Percentiles rank a stretch among this genome's conserved stretches.
Conservation (phyloP, 108 stramenopile species). For the Bacterosira constricta region DNA sequence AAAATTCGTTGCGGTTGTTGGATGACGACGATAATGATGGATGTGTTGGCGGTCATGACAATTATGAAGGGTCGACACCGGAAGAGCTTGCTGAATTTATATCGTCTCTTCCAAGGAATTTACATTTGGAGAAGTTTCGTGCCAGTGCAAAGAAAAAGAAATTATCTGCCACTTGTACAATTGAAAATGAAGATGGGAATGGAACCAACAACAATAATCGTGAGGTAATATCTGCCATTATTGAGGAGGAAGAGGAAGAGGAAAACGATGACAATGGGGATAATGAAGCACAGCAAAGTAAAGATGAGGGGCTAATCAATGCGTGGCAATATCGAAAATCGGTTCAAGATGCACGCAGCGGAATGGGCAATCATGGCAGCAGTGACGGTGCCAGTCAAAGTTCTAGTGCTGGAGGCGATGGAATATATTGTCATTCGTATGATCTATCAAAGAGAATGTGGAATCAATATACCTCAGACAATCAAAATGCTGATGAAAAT, state of each 20-base stretch:
- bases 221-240: constrained; percentile 32
- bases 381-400: background rate
- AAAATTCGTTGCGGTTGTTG: constrained; percentile 38
- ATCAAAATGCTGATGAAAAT: constrained; percentile 5
- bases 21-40: background rate
- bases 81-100: constrained; percentile 41
- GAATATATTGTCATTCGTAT: constrained; percentile 82
- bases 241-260: constrained; percentile 51
- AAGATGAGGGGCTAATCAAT: constrained; percentile 69
- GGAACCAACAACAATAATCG: background rate
- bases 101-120: constrained; percentile 61
- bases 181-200: background rate
- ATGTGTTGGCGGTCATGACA: background rate
- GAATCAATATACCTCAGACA: constrained; percentile 56
- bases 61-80: constrained; percentile 22
- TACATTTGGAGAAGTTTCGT: constrained; percentile 77
- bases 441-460: constrained; percentile 68
- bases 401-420: constrained; percentile 1
- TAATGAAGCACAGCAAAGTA: constrained; percentile 20
- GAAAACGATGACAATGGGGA: constrained; percentile 13
- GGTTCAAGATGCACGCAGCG: constrained; percentile 70
- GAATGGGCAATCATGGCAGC: constrained; percentile 12
- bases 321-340: constrained; percentile 89
- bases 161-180: background rate
- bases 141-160: constrained; percentile 6